Evolutionary conservation across 352 stramenopile genomes (phyloP).

Genomic region (Phytopythium aichiense): DNA sequence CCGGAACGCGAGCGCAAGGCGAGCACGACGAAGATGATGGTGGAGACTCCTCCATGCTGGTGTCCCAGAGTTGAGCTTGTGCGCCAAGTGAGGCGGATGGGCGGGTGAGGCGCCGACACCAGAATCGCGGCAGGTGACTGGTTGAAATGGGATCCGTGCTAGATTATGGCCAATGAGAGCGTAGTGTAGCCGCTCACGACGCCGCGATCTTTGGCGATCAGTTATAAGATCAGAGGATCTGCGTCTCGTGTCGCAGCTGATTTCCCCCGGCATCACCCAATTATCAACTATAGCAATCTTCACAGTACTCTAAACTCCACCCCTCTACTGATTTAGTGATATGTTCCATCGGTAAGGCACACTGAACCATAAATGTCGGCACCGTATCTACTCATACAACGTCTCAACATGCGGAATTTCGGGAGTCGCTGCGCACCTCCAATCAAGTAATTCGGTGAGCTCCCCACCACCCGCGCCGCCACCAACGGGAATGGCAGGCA

Average conservation of each 20-base stretch:
- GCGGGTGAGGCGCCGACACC: not conserved
- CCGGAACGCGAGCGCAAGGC: not conserved
- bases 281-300: not conserved
- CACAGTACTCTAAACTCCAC: not conserved
- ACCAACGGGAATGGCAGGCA: not conserved
- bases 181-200: not conserved
- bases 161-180: not conserved
- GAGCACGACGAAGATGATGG: not conserved
- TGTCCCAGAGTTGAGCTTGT: not conserved
- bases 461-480: slow-evolving; percentile 4
- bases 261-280: not conserved
- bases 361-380: not conserved
- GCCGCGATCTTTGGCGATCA: not conserved
- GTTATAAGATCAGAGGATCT: not conserved
- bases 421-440: not conserved
- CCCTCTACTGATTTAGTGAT: not conserved
- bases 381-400: not conserved
- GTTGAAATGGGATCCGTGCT: not conserved
- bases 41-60: not conserved
- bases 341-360: not conserved
- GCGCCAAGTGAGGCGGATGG: not conserved
- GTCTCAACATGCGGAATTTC: not conserved
- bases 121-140: not conserved
- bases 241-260: not conserved
- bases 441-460: not conserved